These are phyloP conservation scores for Harringtonia lauricola DNA, from an alignment of 2,329 filamentous ascomycete genomes.

Conservation along the genomic window DNA sequence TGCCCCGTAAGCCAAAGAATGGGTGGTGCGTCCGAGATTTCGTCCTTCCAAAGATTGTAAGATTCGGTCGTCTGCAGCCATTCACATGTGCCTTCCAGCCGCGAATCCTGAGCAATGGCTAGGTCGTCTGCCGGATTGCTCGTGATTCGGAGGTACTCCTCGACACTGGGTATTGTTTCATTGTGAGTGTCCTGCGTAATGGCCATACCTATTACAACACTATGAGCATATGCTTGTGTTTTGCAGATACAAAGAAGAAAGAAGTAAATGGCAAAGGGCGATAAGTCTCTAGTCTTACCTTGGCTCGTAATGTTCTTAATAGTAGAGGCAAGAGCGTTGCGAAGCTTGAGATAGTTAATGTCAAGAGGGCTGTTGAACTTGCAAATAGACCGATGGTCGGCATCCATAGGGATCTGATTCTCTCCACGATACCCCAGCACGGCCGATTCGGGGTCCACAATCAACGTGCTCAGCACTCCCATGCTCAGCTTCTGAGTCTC, in stretches of 20 bases:
- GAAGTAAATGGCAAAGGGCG: no score
- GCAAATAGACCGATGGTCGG: constrained; percentile 20
- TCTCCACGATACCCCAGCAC: constrained; percentile 16
- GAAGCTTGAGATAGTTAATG: constrained; percentile 16
- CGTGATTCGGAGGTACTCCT: constrained; percentile 8
- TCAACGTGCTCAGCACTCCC: constrained; percentile 2
- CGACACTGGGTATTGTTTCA: constrained; percentile 4
- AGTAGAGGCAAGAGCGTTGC: constrained; percentile 14
- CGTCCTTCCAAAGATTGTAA: constrained; percentile 11
- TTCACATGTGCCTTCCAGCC: constrained; percentile 13
- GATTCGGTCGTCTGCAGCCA: constrained; percentile 12
- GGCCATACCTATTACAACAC: no score
- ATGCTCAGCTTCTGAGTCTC: constrained; percentile 14
- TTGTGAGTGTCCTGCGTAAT: neutral
- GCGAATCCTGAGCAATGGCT: constrained; percentile 5
- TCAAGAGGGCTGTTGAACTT: constrained; percentile 16
- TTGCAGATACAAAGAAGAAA: no score
- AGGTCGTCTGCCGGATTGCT: constrained; percentile 12
- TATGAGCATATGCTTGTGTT: no score
- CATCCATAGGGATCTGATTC: constrained; percentile 14
- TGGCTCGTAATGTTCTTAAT: constrained; percentile 6
- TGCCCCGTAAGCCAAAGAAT: constrained; percentile 20
- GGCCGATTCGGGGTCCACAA: constrained; percentile 16
- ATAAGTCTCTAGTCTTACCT: neutral
- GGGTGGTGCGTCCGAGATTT: neutral